Percentiles rank a stretch among this genome's conserved stretches.
phyloP scores from a whole-genome alignment of 2,329 filamentous ascomycete species.

The Colletotrichum sp. region DNA sequence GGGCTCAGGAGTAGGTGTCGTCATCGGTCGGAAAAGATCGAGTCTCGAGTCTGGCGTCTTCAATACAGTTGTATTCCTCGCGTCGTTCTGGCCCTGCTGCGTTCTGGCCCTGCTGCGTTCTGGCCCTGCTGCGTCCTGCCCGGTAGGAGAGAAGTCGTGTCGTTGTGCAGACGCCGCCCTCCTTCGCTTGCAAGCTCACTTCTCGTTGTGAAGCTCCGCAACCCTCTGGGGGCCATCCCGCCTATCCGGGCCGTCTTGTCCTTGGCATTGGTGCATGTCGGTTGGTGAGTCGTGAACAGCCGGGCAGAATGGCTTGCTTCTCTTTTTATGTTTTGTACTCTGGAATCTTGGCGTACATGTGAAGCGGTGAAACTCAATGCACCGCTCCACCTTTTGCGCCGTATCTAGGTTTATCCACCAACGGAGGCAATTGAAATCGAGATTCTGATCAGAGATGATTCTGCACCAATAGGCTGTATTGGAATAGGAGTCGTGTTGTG shows the following conservation, averaged over 20 bases:
- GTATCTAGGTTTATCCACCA: slow-evolving; percentile 17
- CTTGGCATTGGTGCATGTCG: background rate
- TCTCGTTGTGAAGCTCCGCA: background rate
- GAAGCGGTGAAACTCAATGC: background rate
- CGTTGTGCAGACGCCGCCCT: background rate
- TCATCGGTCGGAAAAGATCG: background rate
- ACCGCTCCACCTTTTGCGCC: background rate
- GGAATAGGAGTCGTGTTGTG: background rate
- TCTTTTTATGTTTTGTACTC: slow-evolving; percentile 11
- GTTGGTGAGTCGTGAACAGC: background rate
- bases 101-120: background rate
- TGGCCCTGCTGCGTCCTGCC: background rate
- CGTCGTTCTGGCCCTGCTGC: background rate
- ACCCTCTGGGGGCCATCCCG: background rate
- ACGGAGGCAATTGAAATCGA: background rate
- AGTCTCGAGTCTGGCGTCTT: background rate
- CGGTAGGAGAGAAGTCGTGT: background rate
- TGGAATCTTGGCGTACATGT: slow-evolving; percentile 9
- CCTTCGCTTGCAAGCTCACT: background rate
- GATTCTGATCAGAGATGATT: background rate
- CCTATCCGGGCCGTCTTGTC: slow-evolving; percentile 9
- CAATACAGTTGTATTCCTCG: background rate
- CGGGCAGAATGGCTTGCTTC: slow-evolving; percentile 7
- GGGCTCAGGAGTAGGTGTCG: slow-evolving; percentile 31
- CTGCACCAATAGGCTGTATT: background rate